phyloP scores from a whole-genome alignment of 305 asterid species.

The Fraxinus platypoda region DNA sequence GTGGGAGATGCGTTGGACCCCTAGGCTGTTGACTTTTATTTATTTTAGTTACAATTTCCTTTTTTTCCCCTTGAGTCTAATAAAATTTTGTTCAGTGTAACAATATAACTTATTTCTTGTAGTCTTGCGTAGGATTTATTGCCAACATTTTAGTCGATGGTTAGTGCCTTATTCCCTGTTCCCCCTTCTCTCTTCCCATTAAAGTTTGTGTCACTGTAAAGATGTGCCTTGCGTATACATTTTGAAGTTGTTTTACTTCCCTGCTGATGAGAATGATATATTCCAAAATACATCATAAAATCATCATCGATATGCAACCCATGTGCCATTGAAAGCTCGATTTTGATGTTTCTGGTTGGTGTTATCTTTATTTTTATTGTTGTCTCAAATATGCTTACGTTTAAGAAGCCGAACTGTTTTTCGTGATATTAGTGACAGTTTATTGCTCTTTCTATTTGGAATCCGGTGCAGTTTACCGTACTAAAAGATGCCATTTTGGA shows the following conservation, averaged over 20 bases:
- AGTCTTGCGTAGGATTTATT: constrained; percentile 16
- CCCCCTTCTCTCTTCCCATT: background rate
- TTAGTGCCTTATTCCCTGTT: constrained; percentile 5
- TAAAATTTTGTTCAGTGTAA: constrained; percentile 19
- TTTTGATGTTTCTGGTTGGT: background rate
- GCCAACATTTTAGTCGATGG: constrained; percentile 13
- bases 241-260: constrained; percentile 15
- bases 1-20: constrained; percentile 18
- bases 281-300: background rate
- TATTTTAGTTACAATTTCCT: constrained; percentile 13
- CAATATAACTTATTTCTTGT: constrained; percentile 16
- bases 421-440: background rate
- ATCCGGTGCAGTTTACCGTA: background rate
- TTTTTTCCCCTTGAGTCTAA: background rate
- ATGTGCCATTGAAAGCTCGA: background rate
- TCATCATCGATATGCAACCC: background rate
- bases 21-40: constrained; percentile 16
- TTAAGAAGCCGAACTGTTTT: background rate
- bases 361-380: background rate
- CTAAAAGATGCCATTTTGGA: background rate
- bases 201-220: constrained; percentile 16
- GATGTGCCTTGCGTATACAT: constrained; percentile 22
- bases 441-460: background rate
- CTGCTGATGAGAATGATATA: constrained; percentile 19
- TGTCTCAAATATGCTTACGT: background rate